Evolutionary conservation across 2,329 filamentous ascomycete genomes (phyloP).

Genomic region (Penicillium decumbens): DNA sequence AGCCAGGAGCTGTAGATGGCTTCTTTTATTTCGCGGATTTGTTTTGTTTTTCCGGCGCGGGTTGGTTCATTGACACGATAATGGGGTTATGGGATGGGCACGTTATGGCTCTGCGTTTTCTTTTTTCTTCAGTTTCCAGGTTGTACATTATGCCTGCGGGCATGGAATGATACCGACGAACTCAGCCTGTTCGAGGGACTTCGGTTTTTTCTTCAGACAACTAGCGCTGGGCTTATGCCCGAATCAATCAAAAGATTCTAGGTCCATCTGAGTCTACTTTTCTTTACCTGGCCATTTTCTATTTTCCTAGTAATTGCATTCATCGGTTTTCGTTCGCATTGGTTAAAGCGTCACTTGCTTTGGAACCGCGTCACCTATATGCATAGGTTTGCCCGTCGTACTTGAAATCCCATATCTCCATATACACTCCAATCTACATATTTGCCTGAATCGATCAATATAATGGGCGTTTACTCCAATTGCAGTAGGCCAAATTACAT

Average conservation of each 20-base stretch:
- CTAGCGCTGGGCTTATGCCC: conserved; percentile 14
- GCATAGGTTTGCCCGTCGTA: too few relatives aligned
- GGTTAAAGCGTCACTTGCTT: too few relatives aligned
- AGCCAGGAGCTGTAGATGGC: conserved; percentile 85
- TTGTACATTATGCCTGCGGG: conserved; percentile 60
- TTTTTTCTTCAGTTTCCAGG: conserved; percentile 47
- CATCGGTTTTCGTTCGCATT: background rate
- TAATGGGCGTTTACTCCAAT: background rate
- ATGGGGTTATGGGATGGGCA: conserved; percentile 65
- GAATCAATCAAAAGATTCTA: conserved; percentile 27
- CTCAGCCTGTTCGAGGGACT: conserved; percentile 32
- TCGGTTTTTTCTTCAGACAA: conserved; percentile 22
- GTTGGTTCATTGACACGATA: conserved; percentile 65
- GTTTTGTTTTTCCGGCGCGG: conserved; percentile 66
- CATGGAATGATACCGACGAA: conserved; percentile 46
- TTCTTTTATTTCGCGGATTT: conserved; percentile 46
- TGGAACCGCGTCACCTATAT: too few relatives aligned
- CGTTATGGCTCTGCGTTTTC: conserved; percentile 54
- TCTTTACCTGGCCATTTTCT: background rate
- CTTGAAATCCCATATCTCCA: too few relatives aligned
- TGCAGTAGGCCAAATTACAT: background rate
- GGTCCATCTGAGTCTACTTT: conserved; percentile 11
- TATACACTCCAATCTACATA: background rate
- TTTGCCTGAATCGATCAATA: background rate
- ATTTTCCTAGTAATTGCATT: background rate